These are phyloP conservation scores for Detonula confervacea DNA, from an alignment of 352 stramenopile genomes.

Conservation along the genomic window DNA sequence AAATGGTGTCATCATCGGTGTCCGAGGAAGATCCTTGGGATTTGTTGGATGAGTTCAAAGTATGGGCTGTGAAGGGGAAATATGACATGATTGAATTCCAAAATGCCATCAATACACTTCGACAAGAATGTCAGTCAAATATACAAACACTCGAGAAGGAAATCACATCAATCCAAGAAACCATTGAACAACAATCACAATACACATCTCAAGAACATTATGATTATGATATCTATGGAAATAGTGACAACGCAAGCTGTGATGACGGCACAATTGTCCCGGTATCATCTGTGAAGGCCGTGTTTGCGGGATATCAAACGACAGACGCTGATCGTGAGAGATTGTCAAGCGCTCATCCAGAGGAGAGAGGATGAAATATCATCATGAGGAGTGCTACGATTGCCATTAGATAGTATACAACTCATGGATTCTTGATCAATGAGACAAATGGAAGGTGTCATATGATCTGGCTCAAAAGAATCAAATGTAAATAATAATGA, in stretches of 20 bases:
- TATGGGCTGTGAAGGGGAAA: conserved; percentile 11
- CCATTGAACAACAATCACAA: conserved; percentile 15
- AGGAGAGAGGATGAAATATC: conserved; percentile 18
- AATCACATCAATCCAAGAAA: conserved; percentile 27
- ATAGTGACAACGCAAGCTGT: neutral
- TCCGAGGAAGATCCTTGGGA: conserved; percentile 22
- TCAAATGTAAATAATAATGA: too few species aligned
- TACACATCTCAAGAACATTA: conserved; percentile 6
- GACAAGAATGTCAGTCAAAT: conserved; percentile 33
- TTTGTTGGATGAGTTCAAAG: conserved; percentile 26
- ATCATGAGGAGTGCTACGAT: neutral
- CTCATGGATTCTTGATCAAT: neutral
- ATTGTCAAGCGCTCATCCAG: conserved; percentile 36
- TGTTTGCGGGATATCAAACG: conserved; percentile 36
- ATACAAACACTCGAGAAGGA: conserved; percentile 34
- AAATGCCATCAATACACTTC: conserved; percentile 24
- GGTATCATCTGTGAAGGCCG: conserved; percentile 24
- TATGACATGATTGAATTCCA: conserved; percentile 17
- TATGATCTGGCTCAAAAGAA: too few species aligned
- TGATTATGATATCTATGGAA: neutral
- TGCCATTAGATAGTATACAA: neutral
- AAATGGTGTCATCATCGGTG: conserved; percentile 19
- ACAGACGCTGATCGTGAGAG: conserved; percentile 27
- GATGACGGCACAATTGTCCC: neutral
- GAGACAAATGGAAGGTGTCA: too few species aligned